Conservation (phyloP, 495 filamentous ascomycete species). For the Daldinia grandis region DNA sequence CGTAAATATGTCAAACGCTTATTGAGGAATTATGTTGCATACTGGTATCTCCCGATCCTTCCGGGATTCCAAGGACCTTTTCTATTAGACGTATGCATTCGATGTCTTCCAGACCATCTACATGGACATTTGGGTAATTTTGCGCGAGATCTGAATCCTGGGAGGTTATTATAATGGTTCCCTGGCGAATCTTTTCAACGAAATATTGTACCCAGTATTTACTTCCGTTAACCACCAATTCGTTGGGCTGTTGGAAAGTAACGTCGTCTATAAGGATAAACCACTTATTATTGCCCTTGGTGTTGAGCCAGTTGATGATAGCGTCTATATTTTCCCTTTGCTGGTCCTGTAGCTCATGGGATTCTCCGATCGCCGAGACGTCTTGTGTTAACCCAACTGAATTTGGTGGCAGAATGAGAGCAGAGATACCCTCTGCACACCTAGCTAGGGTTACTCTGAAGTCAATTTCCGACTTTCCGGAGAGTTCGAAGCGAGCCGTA, state of each 20-base stretch:
- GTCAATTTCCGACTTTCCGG: not conserved
- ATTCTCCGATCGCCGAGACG: not conserved
- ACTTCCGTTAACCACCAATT: too few species aligned
- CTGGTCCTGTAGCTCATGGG: not conserved
- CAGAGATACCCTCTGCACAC: not conserved
- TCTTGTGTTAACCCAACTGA: not conserved
- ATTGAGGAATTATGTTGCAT: not conserved
- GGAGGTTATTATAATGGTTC: not conserved
- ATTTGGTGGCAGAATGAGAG: not conserved
- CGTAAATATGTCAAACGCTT: not conserved
- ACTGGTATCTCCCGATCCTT: not conserved
- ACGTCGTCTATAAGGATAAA: constrained; percentile 2
- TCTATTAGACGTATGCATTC: not conserved
- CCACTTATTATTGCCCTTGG: not conserved
- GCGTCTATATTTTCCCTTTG: not conserved
- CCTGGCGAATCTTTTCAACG: not conserved
- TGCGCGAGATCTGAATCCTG: not conserved
- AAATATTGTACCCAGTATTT: not conserved
- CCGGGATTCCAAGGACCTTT: not conserved
- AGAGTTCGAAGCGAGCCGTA: not conserved
- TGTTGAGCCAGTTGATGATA: not conserved
- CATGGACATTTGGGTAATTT: not conserved
- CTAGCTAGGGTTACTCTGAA: not conserved
- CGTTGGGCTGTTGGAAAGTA: too few species aligned
- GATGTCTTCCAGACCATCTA: not conserved